A percentile compares a stretch with the other conserved stretches of the same genome.
Evolutionary conservation across 192 early-diverging fungal species (phyloP).

Genomic region (Backusella liffmaniae): DNA sequence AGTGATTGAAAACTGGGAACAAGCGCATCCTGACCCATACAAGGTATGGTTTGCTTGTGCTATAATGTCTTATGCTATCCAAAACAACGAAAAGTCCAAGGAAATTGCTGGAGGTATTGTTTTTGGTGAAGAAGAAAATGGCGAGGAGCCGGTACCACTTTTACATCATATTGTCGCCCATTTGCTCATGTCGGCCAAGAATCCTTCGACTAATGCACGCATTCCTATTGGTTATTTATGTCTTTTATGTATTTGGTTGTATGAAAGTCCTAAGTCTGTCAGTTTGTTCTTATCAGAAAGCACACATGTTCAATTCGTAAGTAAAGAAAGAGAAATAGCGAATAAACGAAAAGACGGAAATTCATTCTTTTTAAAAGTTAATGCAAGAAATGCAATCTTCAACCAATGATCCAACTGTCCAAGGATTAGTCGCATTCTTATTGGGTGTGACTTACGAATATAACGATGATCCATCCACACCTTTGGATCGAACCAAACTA

Average conservation of each 20-base stretch:
- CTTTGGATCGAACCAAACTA: slow-evolving; percentile 69
- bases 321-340: slow-evolving; percentile 12
- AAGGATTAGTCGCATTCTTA: slow-evolving; percentile 88
- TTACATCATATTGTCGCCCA: slow-evolving; percentile 84
- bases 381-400: slow-evolving; percentile 91
- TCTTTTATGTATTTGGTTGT: slow-evolving; percentile 85
- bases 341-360: neutral
- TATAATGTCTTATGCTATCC: slow-evolving; percentile 77
- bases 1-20: slow-evolving; percentile 76
- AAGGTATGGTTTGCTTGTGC: slow-evolving; percentile 87
- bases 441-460: slow-evolving; percentile 87
- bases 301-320: slow-evolving; percentile 87
- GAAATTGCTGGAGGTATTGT: slow-evolving; percentile 70
- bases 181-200: slow-evolving; percentile 65
- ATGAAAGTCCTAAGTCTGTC: slow-evolving; percentile 76
- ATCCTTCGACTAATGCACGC: slow-evolving; percentile 59
- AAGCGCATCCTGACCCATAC: slow-evolving; percentile 74
- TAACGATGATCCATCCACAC: slow-evolving; percentile 77
- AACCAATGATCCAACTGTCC: slow-evolving; percentile 79
- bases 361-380: slow-evolving; percentile 49
- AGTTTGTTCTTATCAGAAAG: slow-evolving; percentile 86
- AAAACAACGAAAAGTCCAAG: slow-evolving; percentile 74
- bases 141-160: slow-evolving; percentile 82
- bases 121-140: slow-evolving; percentile 73
- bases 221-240: slow-evolving; percentile 76